Conservation (phyloP, 208 protist species). For the Herpetomonas samuelpessoai region DNA sequence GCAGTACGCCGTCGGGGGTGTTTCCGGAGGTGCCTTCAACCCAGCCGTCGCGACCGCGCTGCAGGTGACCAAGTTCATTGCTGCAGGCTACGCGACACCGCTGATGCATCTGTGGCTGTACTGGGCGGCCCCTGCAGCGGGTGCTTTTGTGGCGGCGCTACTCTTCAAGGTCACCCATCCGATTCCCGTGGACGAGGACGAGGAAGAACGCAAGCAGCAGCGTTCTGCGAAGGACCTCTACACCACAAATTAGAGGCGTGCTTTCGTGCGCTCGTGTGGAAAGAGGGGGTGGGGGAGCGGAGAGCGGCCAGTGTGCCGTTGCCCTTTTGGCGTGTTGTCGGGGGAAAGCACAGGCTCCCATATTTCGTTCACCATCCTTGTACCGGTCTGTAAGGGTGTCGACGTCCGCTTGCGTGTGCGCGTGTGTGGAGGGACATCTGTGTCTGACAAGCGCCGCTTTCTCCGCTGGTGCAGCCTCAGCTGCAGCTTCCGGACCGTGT, state of each 20-base stretch:
- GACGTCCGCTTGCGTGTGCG: background rate
- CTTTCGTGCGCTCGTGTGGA: background rate
- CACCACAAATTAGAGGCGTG: slow-evolving; percentile 7
- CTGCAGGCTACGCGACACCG: slow-evolving; percentile 60
- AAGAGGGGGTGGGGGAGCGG: too few species aligned
- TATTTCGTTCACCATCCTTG: too few species aligned
- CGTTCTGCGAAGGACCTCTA: slow-evolving; percentile 48
- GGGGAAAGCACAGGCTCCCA: too few species aligned
- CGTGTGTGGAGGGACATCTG: background rate
- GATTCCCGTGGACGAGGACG: slow-evolving; percentile 40
- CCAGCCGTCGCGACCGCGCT: slow-evolving; percentile 70
- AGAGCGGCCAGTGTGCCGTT: too few species aligned
- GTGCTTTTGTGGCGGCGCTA: slow-evolving; percentile 56
- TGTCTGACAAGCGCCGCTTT: slow-evolving; percentile 1
- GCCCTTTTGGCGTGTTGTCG: too few species aligned
- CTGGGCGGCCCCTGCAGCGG: slow-evolving; percentile 67
- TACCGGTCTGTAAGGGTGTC: too few species aligned
- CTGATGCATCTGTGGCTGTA: slow-evolving; percentile 85
- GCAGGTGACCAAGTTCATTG: slow-evolving; percentile 73
- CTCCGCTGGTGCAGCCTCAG: too few species aligned
- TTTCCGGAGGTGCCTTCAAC: slow-evolving; percentile 82
- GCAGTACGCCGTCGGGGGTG: slow-evolving; percentile 73
- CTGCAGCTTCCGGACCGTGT: too few species aligned
- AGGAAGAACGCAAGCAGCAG: slow-evolving; percentile 49
- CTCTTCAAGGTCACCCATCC: slow-evolving; percentile 80